phyloP scores from a whole-genome alignment of 2,329 filamentous ascomycete genomes.

The Bipolaris bicolor region DNA sequence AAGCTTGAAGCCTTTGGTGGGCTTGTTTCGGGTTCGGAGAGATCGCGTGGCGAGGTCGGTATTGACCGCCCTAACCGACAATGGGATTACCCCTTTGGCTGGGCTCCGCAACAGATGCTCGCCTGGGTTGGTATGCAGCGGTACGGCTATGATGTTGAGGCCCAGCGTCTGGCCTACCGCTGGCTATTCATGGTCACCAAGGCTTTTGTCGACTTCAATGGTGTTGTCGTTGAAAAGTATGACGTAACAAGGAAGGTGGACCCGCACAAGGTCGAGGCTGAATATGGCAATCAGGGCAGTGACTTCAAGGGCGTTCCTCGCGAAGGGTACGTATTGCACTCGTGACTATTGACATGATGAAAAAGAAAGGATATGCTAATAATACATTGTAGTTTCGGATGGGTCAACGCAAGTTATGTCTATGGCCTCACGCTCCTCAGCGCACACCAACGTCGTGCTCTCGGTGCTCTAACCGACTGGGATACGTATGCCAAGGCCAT shows the following conservation, averaged over 20 bases:
- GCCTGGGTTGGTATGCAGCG: constrained; percentile 92
- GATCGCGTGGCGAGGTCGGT: constrained; percentile 80
- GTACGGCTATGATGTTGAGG: constrained; percentile 90
- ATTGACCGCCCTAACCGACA: constrained; percentile 90
- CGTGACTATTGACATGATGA: not conserved
- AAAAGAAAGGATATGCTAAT: constrained; percentile 31
- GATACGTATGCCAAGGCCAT: constrained; percentile 78
- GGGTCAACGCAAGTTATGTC: constrained; percentile 98
- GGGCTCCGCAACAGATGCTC: constrained; percentile 98
- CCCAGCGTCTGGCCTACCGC: constrained; percentile 88
- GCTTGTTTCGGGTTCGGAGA: constrained; percentile 84
- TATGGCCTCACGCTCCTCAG: constrained; percentile 89
- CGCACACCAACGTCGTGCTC: constrained; percentile 84
- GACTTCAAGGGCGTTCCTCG: constrained; percentile 96
- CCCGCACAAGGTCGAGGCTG: constrained; percentile 91
- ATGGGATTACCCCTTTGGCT: constrained; percentile 98
- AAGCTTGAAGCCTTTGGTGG: constrained; percentile 88
- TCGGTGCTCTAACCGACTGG: constrained; percentile 87
- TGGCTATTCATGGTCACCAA: constrained; percentile 99
- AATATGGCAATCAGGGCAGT: constrained; percentile 95
- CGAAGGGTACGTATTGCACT: constrained; percentile 77
- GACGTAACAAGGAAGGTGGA: constrained; percentile 90
- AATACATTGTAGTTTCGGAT: constrained; percentile 74
- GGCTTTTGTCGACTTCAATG: constrained; percentile 97
- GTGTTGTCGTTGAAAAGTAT: constrained; percentile 98